Percentiles rank a stretch among this genome's conserved stretches.
These are phyloP conservation scores for Passalora sequoiae DNA, from an alignment of 2,329 filamentous ascomycete species.

Conservation along the genomic window DNA sequence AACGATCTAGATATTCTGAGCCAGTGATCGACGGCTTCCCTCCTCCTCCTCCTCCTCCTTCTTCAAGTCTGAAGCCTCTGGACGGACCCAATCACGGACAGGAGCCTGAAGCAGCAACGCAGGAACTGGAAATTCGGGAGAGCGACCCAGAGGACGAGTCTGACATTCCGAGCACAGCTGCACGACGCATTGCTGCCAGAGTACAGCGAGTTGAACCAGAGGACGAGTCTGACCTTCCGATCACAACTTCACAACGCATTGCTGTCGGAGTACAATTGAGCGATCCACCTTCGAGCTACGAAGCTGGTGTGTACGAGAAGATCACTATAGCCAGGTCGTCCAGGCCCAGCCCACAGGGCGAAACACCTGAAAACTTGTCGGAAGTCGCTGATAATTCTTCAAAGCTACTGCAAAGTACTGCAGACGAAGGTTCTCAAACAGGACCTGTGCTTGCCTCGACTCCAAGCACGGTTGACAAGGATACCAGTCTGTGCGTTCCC, in stretches of 20 bases:
- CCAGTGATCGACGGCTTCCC: constrained; percentile 25
- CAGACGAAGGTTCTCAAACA: neutral
- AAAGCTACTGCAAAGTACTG: constrained; percentile 6
- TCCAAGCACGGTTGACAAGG: constrained; percentile 14
- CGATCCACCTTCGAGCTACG: constrained; percentile 28
- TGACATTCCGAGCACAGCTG: neutral
- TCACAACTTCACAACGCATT: too few species aligned
- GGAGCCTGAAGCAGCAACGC: too few species aligned
- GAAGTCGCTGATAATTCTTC: neutral
- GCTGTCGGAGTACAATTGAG: constrained; percentile 16
- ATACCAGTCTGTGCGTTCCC: constrained; percentile 15
- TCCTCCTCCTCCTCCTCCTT: neutral
- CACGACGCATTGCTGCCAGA: neutral
- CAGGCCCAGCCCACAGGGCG: too few species aligned
- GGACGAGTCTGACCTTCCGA: neutral
- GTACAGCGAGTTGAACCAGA: constrained; percentile 22
- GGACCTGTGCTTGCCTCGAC: constrained; percentile 11
- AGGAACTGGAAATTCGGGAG: constrained; percentile 26
- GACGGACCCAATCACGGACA: too few species aligned
- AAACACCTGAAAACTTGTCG: too few species aligned
- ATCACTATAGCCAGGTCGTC: too few species aligned
- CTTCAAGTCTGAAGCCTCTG: constrained; percentile 1
- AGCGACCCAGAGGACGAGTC: constrained; percentile 11
- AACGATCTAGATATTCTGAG: too few species aligned
- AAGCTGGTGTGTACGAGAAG: constrained; percentile 22